These are phyloP conservation scores for Metschnikowia borealis DNA, from an alignment of 805 yeast species.

Conservation along the genomic window DNA sequence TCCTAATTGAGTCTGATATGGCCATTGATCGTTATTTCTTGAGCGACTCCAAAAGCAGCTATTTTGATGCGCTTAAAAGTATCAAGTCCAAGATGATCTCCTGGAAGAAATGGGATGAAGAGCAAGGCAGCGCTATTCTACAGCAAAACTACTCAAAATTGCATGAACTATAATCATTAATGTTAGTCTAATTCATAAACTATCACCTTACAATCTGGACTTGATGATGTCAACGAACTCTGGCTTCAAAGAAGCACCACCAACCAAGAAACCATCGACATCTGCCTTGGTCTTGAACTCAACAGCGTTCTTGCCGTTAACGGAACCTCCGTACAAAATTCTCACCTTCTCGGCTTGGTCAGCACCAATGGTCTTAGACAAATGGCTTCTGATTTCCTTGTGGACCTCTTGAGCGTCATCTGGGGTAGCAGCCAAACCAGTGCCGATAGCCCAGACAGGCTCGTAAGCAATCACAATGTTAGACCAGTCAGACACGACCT, in stretches of 20 bases:
- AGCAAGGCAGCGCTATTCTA: not conserved
- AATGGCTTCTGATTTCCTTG: conserved; percentile 78
- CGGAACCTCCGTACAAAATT: conserved; percentile 98
- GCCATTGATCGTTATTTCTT: conserved; percentile 25
- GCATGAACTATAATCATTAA: not conserved
- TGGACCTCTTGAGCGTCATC: conserved; percentile 97
- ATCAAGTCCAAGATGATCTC: conserved; percentile 3
- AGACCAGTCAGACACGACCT: conserved; percentile 81
- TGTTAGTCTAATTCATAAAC: not conserved
- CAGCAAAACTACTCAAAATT: not conserved
- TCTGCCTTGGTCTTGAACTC: conserved; percentile 89
- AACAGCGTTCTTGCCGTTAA: conserved; percentile 87
- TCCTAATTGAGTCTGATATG: conserved; percentile 36
- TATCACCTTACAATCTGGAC: conserved; percentile 63
- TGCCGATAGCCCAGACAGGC: conserved; percentile 99
- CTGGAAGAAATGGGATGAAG: not conserved
- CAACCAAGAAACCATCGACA: conserved; percentile 98
- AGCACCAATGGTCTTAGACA: conserved; percentile 70
- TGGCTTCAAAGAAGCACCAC: conserved; percentile 98
- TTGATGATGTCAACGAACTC: conserved; percentile 95
- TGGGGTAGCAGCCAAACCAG: conserved; percentile 98
- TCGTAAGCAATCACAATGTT: conserved; percentile 95
- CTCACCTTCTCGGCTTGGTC: conserved; percentile 74
- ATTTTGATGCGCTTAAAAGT: conserved; percentile 6
- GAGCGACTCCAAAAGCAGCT: conserved; percentile 1